Conservation (phyloP, 169 alveolate species). For the Eimeria falciformis region DNA sequence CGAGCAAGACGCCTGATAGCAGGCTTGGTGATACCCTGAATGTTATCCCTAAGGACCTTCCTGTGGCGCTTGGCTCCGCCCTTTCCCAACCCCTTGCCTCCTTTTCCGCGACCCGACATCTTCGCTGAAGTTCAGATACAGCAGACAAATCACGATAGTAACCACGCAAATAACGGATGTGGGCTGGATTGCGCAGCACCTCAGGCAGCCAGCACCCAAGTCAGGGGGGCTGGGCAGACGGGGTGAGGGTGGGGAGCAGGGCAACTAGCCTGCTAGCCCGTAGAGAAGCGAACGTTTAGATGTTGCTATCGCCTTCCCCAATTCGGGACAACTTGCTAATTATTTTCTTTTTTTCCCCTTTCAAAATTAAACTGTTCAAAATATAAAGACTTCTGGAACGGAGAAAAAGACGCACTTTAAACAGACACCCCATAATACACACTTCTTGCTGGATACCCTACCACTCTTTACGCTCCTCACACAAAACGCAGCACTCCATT, state of each 20-base stretch:
- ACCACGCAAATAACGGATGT: constrained; percentile 36
- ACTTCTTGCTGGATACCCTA: too few species aligned
- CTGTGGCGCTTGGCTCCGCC: constrained; percentile 99
- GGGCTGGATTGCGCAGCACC: too few species aligned
- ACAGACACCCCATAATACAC: too few species aligned
- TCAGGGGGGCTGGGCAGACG: background rate
- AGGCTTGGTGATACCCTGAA: constrained; percentile 99
- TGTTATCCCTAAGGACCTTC: constrained; percentile 97
- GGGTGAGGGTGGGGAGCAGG: background rate
- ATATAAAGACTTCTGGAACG: too few species aligned
- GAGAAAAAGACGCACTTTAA: too few species aligned
- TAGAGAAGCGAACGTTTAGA: constrained; percentile 13
- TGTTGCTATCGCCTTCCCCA: background rate
- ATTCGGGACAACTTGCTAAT: background rate
- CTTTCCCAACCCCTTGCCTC: constrained; percentile 99
- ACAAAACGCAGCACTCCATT: too few species aligned
- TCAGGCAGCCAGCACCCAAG: constrained; percentile 18
- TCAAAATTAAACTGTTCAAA: background rate
- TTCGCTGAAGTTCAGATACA: constrained; percentile 62
- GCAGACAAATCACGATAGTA: background rate
- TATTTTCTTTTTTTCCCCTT: background rate
- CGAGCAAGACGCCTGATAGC: constrained; percentile 99
- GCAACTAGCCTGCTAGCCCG: constrained; percentile 67
- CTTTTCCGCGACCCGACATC: constrained; percentile 98
- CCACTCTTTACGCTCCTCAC: too few species aligned